phyloP scores from a whole-genome alignment of 495 filamentous ascomycete species.

The Annulohypoxylon moriforme region DNA sequence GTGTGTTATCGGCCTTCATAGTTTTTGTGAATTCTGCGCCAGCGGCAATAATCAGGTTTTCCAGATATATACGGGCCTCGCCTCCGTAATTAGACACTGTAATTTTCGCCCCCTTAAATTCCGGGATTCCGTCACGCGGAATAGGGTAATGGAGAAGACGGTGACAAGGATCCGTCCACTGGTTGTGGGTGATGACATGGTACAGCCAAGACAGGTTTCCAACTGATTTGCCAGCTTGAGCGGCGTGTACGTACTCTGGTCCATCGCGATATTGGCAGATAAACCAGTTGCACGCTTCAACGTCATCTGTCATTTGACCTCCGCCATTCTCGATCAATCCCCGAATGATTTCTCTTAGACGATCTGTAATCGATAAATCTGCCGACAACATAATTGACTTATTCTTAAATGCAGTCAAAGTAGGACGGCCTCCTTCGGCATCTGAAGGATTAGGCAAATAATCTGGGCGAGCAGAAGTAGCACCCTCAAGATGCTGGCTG shows the following conservation, averaged over 20 bases:
- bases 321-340: conserved; percentile 75
- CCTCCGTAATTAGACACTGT: conserved; percentile 96
- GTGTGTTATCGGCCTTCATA: conserved; percentile 92
- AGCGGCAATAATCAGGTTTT: conserved; percentile 84
- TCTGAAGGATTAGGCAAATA: conserved; percentile 57
- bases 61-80: conserved; percentile 91
- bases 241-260: conserved; percentile 78
- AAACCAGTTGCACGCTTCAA: conserved; percentile 81
- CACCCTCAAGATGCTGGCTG: conserved; percentile 76
- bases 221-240: conserved; percentile 79
- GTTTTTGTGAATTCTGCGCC: conserved; percentile 92
- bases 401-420: conserved; percentile 71
- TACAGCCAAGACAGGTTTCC: conserved; percentile 96
- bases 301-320: conserved; percentile 71
- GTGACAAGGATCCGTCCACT: conserved; percentile 83
- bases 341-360: conserved; percentile 72
- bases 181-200: conserved; percentile 85
- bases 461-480: conserved; percentile 72
- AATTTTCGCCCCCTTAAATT: conserved; percentile 79
- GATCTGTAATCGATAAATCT: conserved; percentile 76
- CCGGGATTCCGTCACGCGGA: conserved; percentile 76
- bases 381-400: conserved; percentile 72
- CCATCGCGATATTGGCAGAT: conserved; percentile 90
- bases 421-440: conserved; percentile 47
- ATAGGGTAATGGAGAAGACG: conserved; percentile 91